These are phyloP conservation scores for Pythium rhizo-oryzae DNA, from an alignment of 352 stramenopile genomes.

Conservation along the genomic window DNA sequence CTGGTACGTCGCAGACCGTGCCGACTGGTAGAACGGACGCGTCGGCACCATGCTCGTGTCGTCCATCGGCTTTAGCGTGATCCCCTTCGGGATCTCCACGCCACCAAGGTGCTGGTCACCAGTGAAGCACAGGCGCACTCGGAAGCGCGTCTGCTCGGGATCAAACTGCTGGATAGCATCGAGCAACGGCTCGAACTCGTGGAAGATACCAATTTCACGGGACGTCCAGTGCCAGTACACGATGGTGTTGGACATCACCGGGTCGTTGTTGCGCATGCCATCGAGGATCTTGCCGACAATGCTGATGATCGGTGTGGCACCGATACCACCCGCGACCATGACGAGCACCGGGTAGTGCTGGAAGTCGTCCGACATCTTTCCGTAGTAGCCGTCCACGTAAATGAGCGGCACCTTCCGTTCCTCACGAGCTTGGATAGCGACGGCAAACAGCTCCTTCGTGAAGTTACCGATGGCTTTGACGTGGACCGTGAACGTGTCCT, in stretches of 20 bases:
- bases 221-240: constrained; percentile 89
- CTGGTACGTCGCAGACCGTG: constrained; percentile 64
- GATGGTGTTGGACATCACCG: constrained; percentile 63
- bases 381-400: constrained; percentile 85
- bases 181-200: constrained; percentile 83
- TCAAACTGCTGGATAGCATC: constrained; percentile 80
- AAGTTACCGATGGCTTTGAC: constrained; percentile 79
- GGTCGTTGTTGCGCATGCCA: constrained; percentile 78
- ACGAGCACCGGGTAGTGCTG: constrained; percentile 82
- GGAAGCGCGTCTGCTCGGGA: constrained; percentile 65
- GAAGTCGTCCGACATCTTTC: constrained; percentile 84
- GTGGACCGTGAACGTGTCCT: constrained; percentile 85
- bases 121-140: constrained; percentile 77
- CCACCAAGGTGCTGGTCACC: constrained; percentile 78
- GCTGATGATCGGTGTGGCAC: constrained; percentile 88
- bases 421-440: constrained; percentile 76
- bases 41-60: constrained; percentile 81
- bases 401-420: constrained; percentile 81
- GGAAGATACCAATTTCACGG: constrained; percentile 81
- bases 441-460: constrained; percentile 73
- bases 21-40: constrained; percentile 76
- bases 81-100: constrained; percentile 73
- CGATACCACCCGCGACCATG: constrained; percentile 85
- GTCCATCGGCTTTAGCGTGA: constrained; percentile 80
- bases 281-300: constrained; percentile 88